Base-by-base conservation (phyloP, 805 yeast genomes). In the Ogataea minuta region DNA sequence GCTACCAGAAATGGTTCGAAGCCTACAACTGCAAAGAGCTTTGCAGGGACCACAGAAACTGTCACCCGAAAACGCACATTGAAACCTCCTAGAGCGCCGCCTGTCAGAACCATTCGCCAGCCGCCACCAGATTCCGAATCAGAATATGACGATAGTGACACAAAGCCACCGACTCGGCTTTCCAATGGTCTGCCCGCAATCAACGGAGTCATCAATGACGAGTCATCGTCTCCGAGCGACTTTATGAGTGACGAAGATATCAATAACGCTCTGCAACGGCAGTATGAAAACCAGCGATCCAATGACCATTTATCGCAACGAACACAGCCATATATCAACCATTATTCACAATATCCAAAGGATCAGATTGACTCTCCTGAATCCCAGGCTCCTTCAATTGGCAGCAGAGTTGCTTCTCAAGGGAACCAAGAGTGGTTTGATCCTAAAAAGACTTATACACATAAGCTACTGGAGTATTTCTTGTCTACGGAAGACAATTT, bases 401-500 rank as follows among this genome's bases (percentile, higher is more conserved):
- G 29, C 14, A 13, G 36, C n/a, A 26, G 28, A 14, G 10, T 17
- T 9, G 15, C 36, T 9, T 26, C 46, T 4, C 42, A 43, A 8
- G 17, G 32, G 15, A 19, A 37, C 9, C 42, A 36, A 23, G 56
- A 53, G 14, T 52, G 54, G 54, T 46, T 31, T 21, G 56, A 49
- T 31, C 51, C 66, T 1, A 64, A 59, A 35, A 61, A 68, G 27
- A 68, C 67, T 29, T 74, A 70, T 48, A 66, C 74, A 4, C 68
- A 69, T 35, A 64, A 69, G 42, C 62, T 77, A 32, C 62, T 74
- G 36, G 79, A 72, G 48, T 77, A 67, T 59, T 79, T 76, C 55
- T 67, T 77, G 62, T 65, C 75, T 7, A 71, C 81, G 2, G 82
- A 77, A 42, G 81, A 77, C 38, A 75, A 72, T 24, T 32, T 54